These are phyloP conservation scores for Lentinula detonsa DNA, from an alignment of 768 basidiomycete species.

Conservation along the genomic window DNA sequence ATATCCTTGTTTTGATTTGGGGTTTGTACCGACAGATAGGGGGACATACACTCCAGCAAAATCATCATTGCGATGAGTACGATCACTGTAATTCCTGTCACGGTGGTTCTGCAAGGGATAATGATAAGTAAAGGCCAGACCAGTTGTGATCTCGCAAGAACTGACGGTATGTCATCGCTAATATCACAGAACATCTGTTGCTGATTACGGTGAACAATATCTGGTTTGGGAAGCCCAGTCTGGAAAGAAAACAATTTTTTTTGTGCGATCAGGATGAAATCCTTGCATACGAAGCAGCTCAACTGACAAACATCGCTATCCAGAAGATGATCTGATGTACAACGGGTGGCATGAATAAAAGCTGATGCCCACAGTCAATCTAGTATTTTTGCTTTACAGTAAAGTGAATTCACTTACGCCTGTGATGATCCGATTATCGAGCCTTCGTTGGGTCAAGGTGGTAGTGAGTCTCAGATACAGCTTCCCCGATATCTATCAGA, in stretches of 20 bases:
- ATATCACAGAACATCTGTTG: conserved; percentile 1
- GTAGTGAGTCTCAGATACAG: not conserved
- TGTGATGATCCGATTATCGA: not conserved
- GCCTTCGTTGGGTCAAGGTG: not conserved
- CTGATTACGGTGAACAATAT: not conserved
- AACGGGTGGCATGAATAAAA: conserved; percentile 5
- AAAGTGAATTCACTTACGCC: not conserved
- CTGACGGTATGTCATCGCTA: conserved; percentile 28
- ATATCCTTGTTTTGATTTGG: conserved; percentile 5
- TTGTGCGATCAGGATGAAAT: not conserved
- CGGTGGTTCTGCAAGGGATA: not conserved
- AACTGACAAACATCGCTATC: conserved; percentile 8
- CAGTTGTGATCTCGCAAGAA: not conserved
- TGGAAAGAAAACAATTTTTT: not conserved
- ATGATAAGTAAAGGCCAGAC: not conserved
- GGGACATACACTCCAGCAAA: not conserved
- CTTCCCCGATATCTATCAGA: not conserved
- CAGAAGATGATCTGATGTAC: conserved; percentile 5
- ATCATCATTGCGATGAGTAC: not conserved
- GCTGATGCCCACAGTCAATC: not conserved
- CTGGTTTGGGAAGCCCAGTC: not conserved
- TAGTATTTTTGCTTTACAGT: not conserved
- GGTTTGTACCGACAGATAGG: too few relatives aligned
- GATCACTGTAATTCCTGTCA: not conserved
- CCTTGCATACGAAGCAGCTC: not conserved